phyloP scores from a whole-genome alignment of 2,329 filamentous ascomycete species.

The Reticulascus tulasneorum region DNA sequence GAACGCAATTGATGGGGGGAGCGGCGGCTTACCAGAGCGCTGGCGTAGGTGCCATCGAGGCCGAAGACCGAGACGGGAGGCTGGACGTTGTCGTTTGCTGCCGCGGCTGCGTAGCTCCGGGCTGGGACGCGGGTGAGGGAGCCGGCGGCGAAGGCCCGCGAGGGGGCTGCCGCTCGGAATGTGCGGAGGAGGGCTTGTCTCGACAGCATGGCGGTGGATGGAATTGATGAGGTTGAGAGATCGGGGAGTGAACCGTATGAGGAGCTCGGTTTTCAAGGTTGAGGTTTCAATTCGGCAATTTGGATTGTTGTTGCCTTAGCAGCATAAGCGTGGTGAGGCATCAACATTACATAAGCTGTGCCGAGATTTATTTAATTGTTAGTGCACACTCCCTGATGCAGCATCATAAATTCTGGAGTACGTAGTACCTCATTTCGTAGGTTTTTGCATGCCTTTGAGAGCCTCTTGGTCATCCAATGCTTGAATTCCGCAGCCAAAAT shows the following conservation, averaged over 20 bases:
- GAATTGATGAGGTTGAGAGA: conserved; percentile 17
- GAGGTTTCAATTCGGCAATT: conserved; percentile 34
- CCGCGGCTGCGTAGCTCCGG: conserved; percentile 71
- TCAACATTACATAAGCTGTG: conserved; percentile 21
- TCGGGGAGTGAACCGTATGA: conserved; percentile 9
- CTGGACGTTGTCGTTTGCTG: conserved; percentile 64
- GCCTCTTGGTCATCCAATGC: conserved; percentile 1
- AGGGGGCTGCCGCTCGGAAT: conserved; percentile 55
- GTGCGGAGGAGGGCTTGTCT: conserved; percentile 55
- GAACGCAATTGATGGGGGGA: background rate
- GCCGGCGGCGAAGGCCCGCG: conserved; percentile 50
- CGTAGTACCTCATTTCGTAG: background rate
- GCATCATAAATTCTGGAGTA: background rate
- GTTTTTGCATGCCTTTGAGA: background rate
- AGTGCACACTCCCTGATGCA: too few species aligned
- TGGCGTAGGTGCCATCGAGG: conserved; percentile 96
- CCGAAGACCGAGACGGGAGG: conserved; percentile 90
- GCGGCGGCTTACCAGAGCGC: conserved; percentile 78
- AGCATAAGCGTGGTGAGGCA: conserved; percentile 27
- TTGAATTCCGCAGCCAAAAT: conserved; percentile 1
- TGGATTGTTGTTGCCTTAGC: conserved; percentile 37
- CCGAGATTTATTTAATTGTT: conserved; percentile 1
- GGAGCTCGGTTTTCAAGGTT: conserved; percentile 27
- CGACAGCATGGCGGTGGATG: conserved; percentile 49
- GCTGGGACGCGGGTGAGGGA: conserved; percentile 45